Conservation (phyloP, 1,284 basidiomycete species). For the Phellopilus nigrolimitatus region DNA sequence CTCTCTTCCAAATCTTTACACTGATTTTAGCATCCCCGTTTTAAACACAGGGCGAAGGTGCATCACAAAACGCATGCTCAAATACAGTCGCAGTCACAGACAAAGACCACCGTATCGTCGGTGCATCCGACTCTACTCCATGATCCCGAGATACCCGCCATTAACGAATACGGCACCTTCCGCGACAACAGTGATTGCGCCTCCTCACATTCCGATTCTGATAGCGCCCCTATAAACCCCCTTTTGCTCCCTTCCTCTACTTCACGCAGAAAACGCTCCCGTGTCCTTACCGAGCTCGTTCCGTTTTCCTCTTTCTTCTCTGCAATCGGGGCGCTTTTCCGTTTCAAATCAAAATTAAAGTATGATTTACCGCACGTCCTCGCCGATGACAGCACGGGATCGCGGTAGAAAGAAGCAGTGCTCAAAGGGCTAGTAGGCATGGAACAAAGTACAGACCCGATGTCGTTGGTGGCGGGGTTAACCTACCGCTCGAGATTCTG, state of each 20-base stretch:
- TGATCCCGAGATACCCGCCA: slow-evolving; percentile 38
- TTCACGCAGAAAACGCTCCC: slow-evolving; percentile 1
- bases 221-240: slow-evolving; percentile 13
- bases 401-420: neutral
- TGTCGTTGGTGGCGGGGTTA: slow-evolving; percentile 38
- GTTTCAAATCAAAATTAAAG: too few relatives aligned
- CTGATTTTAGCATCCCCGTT: slow-evolving; percentile 16
- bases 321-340: neutral
- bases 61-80: neutral
- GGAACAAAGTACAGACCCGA: slow-evolving; percentile 32
- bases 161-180: slow-evolving; percentile 48
- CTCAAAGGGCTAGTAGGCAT: neutral
- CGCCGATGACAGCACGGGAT: too few relatives aligned
- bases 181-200: too few relatives aligned
- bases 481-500: slow-evolving; percentile 49
- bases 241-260: slow-evolving; percentile 20
- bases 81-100: neutral
- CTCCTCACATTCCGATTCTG: slow-evolving; percentile 26
- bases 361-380: too few relatives aligned
- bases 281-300: slow-evolving; percentile 1
- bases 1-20: neutral
- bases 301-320: slow-evolving; percentile 8
- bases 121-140: slow-evolving; percentile 3
- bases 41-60: neutral
- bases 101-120: slow-evolving; percentile 11